Evolutionary conservation across 75 land plant species (phyloP), one percentile per base, ranked within the genome.

Genomic region (Selaginella moellendorffii): DNA sequence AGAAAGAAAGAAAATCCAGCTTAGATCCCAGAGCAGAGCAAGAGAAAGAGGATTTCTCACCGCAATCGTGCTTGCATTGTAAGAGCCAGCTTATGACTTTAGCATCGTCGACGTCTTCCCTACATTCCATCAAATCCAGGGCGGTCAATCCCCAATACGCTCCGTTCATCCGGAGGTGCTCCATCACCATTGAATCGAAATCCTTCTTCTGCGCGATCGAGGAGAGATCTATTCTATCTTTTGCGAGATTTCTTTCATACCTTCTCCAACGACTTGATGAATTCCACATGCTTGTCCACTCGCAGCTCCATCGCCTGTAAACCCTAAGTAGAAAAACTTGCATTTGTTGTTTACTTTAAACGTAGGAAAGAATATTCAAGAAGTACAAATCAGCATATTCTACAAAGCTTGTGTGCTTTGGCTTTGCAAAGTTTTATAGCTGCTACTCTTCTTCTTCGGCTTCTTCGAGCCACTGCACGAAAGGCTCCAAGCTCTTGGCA

Each of bases 381-480:
- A 36, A 36, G 46, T 36, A n/a, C n/a, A n/a, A n/a, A n/a, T n/a
- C n/a, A n/a, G n/a, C n/a, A n/a, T n/a, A n/a, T n/a, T n/a, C n/a
- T n/a, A n/a, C n/a, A n/a, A n/a, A n/a, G n/a, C n/a, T n/a, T n/a
- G n/a, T n/a, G n/a, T n/a, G n/a, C n/a, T n/a, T n/a, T n/a, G n/a
- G n/a, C n/a, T n/a, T n/a, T n/a, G n/a, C n/a, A n/a, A n/a, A n/a
- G n/a, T n/a, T n/a, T n/a, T n/a, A n/a, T n/a, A n/a, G n/a, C n/a
- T n/a, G n/a, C 78, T 69, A 83, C 28, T 90, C 97, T 73, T 90
- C 97, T 54, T 90, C 97, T 65, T 90, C 97, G 2, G 93, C 97
- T 73, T 90, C 97, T 54, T 90, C 97, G 65, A 90, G 81, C 97
- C 97, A 90, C 24, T 90, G 87, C 52, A 90, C 95, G 74, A 90